Percentiles rank a stretch among this genome's conserved stretches.
These are phyloP conservation scores for Cenchrus purpureus DNA, from an alignment of 176 grass and related monocot species.

Conservation along the genomic window DNA sequence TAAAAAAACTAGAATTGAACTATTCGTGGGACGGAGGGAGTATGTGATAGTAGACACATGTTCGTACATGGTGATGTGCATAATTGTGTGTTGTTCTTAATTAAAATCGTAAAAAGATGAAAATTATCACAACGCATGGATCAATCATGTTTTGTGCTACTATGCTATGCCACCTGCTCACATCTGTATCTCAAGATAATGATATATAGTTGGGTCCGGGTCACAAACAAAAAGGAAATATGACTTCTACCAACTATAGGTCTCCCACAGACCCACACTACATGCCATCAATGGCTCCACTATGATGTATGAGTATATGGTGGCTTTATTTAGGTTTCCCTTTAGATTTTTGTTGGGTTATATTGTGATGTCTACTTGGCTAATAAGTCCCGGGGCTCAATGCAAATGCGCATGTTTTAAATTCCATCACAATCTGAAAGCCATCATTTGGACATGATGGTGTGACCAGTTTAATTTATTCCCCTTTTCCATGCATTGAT, in stretches of 20 bases:
- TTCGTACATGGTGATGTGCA: too few relatives aligned
- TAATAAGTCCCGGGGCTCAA: constrained; percentile 47
- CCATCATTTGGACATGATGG: constrained; percentile 48
- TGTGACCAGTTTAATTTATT: neutral
- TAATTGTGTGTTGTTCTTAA: too few relatives aligned
- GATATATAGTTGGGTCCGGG: neutral
- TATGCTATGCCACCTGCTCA: neutral
- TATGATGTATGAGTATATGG: neutral
- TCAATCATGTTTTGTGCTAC: neutral
- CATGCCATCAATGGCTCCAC: constrained; percentile 37
- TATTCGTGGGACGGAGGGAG: too few relatives aligned
- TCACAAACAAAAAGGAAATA: constrained; percentile 1
- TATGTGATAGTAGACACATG: too few relatives aligned
- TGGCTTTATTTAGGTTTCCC: constrained; percentile 31
- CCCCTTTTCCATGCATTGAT: constrained; percentile 28
- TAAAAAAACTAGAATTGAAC: too few relatives aligned
- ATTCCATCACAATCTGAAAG: constrained; percentile 30
- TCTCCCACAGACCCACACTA: neutral
- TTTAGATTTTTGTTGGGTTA: constrained; percentile 37
- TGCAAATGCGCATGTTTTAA: constrained; percentile 39
- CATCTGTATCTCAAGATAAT: neutral
- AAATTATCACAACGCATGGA: neutral
- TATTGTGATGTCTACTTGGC: constrained; percentile 36
- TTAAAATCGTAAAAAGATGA: too few relatives aligned
- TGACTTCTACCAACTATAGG: neutral